Evolutionary conservation across 2,329 filamentous ascomycete genomes (phyloP).

Genomic region (Aspergillus alliaceus): DNA sequence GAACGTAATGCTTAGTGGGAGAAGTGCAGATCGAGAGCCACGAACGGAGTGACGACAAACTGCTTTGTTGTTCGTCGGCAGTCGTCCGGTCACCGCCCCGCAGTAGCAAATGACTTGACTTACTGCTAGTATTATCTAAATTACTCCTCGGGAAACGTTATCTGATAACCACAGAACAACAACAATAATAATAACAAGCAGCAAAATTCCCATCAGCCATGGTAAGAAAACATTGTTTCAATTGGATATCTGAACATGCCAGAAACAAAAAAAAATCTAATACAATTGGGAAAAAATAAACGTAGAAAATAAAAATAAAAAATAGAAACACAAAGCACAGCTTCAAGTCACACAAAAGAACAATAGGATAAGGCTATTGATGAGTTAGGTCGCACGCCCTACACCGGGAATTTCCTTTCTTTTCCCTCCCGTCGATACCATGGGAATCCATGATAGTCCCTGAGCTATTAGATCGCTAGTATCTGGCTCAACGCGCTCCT

Average conservation of each 20-base stretch:
- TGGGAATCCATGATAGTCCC: background rate
- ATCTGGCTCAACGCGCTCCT: background rate
- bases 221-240: background rate
- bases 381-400: background rate
- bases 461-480: background rate
- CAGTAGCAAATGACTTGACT: too few relatives aligned
- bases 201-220: too few relatives aligned
- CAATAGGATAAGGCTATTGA: background rate
- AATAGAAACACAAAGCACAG: background rate
- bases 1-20: background rate
- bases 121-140: too few relatives aligned
- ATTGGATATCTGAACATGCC: slow-evolving; percentile 23
- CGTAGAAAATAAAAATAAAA: slow-evolving; percentile 3
- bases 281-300: slow-evolving; percentile 2
- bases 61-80: slow-evolving; percentile 25
- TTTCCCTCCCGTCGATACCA: background rate
- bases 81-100: slow-evolving; percentile 27
- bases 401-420: background rate
- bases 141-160: background rate
- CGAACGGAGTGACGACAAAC: slow-evolving; percentile 13
- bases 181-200: background rate
- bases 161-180: slow-evolving; percentile 1
- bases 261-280: slow-evolving; percentile 11
- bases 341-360: background rate
- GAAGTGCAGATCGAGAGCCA: background rate